Evolutionary conservation across 306 rosid genomes (phyloP).

Genomic region (Psophocarpus tetragonolobus): DNA sequence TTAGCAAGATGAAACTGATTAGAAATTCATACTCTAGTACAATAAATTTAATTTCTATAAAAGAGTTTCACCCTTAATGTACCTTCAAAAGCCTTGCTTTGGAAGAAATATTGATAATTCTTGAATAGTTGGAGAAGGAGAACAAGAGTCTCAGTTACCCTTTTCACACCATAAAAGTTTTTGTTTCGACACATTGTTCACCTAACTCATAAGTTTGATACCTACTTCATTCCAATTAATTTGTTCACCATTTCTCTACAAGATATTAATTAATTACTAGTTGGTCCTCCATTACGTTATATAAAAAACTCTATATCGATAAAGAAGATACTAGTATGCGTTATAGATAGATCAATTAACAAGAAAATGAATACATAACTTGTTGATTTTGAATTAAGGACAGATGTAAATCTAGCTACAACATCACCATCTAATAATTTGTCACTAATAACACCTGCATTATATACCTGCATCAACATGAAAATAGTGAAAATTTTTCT

Average conservation of each 20-base stretch:
- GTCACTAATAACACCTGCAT: constrained; percentile 32
- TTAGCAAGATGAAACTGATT: too few species aligned
- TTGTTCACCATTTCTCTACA: constrained; percentile 38
- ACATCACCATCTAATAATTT: constrained; percentile 31
- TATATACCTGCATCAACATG: constrained; percentile 33
- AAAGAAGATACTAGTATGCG: neutral
- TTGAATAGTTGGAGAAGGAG: constrained; percentile 44
- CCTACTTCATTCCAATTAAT: constrained; percentile 31
- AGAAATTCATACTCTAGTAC: too few species aligned
- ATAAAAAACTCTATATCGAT: too few species aligned
- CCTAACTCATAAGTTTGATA: constrained; percentile 36
- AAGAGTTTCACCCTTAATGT: neutral
- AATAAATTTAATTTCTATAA: neutral
- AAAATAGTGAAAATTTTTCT: neutral
- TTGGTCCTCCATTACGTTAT: neutral
- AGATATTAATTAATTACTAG: neutral
- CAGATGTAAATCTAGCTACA: neutral
- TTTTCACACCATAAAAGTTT: constrained; percentile 42
- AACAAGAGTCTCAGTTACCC: constrained; percentile 40
- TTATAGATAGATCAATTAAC: neutral
- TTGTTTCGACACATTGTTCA: constrained; percentile 37
- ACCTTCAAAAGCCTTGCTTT: constrained; percentile 38
- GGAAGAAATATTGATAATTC: constrained; percentile 46
- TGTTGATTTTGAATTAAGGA: neutral
- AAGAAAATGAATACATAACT: neutral